Evolutionary conservation across 768 basidiomycete species (phyloP).

Genomic region (Lentinula edodes): DNA sequence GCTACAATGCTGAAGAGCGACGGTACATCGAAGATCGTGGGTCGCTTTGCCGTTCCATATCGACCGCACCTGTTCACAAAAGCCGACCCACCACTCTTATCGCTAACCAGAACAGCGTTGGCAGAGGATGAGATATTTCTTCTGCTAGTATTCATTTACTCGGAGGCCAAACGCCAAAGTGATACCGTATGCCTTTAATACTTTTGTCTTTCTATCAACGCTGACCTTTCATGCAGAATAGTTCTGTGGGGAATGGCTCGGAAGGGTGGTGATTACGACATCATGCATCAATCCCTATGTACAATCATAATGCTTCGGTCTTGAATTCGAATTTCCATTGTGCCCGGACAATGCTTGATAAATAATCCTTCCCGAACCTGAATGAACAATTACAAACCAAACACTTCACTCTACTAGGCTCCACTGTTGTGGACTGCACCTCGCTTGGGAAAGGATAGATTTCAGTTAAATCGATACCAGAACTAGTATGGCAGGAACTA

Average conservation of each 20-base stretch:
- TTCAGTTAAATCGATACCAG: too few species aligned
- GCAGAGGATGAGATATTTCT: conserved; percentile 36
- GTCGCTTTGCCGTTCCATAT: conserved; percentile 36
- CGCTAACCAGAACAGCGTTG: conserved; percentile 34
- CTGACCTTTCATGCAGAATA: conserved; percentile 8
- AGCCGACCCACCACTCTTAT: conserved; percentile 30
- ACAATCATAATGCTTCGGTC: too few species aligned
- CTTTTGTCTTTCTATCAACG: not conserved
- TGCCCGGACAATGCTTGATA: too few species aligned
- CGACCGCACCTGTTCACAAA: conserved; percentile 47
- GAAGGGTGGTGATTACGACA: conserved; percentile 4
- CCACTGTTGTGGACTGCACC: too few species aligned
- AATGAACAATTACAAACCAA: too few species aligned
- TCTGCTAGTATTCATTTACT: conserved; percentile 33
- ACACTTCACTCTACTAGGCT: too few species aligned
- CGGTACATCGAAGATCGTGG: conserved; percentile 25
- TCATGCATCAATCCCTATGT: too few species aligned
- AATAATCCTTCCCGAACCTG: too few species aligned
- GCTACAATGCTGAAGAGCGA: conserved; percentile 17
- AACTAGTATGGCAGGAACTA: too few species aligned
- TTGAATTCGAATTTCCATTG: too few species aligned
- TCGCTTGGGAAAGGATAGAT: too few species aligned
- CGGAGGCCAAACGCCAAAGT: conserved; percentile 33
- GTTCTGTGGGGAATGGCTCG: conserved; percentile 12
- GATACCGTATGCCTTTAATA: conserved; percentile 22